Conservation (phyloP, 805 yeast species). For the Diddensiella caesifluorescens region DNA sequence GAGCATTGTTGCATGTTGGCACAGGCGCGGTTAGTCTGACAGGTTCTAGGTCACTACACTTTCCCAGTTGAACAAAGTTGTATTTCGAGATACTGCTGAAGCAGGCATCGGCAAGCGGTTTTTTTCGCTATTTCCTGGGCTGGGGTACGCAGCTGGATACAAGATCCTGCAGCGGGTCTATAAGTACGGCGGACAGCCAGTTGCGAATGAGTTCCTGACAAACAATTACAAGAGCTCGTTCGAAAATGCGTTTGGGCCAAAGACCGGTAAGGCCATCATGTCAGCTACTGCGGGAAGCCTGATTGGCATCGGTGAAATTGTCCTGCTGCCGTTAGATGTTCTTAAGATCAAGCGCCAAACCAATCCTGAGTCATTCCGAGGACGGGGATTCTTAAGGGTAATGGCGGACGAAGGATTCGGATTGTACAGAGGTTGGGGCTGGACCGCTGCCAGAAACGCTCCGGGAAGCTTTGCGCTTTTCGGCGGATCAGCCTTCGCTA, state of each 20-base stretch:
- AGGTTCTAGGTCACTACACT: conserved; percentile 48
- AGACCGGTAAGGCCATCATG: conserved; percentile 94
- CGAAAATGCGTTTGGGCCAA: conserved; percentile 77
- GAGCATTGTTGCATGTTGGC: not conserved
- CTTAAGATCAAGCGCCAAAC: conserved; percentile 95
- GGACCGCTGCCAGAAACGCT: conserved; percentile 99
- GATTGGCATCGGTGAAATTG: conserved; percentile 97
- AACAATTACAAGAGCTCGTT: conserved; percentile 64
- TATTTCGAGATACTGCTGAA: conserved; percentile 75
- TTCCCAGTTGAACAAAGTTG: conserved; percentile 72
- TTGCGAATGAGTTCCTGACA: conserved; percentile 87
- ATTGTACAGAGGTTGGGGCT: conserved; percentile 97
- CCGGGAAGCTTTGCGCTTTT: conserved; percentile 97
- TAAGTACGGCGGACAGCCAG: conserved; percentile 99
- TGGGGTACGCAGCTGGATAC: conserved; percentile 97
- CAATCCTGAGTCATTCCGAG: conserved; percentile 98
- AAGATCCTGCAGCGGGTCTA: conserved; percentile 95
- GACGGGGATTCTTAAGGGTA: conserved; percentile 90
- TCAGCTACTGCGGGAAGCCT: conserved; percentile 97
- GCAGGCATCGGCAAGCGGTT: conserved; percentile 67
- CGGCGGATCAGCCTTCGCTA: conserved; percentile 98
- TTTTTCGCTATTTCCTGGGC: conserved; percentile 89
- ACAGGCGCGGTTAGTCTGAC: conserved; percentile 31
- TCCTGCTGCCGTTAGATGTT: conserved; percentile 86
- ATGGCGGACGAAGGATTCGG: conserved; percentile 88